Evolutionary conservation across 2,329 filamentous ascomycete genomes (phyloP).

Genomic region (Penicillium capsulatum): DNA sequence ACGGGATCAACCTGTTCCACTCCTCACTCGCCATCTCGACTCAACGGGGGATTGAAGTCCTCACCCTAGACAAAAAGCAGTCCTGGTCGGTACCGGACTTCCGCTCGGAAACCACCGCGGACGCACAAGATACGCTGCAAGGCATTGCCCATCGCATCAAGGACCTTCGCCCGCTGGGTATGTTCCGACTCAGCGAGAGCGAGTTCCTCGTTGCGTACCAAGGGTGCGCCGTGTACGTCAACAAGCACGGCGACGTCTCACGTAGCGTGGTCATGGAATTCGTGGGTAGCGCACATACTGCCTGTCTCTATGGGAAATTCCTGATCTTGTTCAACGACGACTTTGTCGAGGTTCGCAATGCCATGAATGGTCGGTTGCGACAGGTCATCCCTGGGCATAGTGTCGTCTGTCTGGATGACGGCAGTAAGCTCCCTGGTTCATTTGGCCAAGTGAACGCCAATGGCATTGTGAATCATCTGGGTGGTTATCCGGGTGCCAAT

Average conservation of each 20-base stretch:
- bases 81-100: constrained; percentile 90
- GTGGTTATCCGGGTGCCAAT: constrained; percentile 5
- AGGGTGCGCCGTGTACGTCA: constrained; percentile 94
- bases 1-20: constrained; percentile 92
- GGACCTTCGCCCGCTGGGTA: constrained; percentile 80
- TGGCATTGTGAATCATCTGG: constrained; percentile 11
- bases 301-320: constrained; percentile 87
- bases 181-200: constrained; percentile 90
- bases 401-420: constrained; percentile 85
- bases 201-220: constrained; percentile 94
- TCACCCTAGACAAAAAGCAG: constrained; percentile 95
- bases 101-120: constrained; percentile 57
- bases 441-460: constrained; percentile 42
- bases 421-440: constrained; percentile 42
- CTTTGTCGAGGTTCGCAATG: constrained; percentile 95
- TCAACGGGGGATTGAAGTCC: constrained; percentile 86
- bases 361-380: constrained; percentile 85
- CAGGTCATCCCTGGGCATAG: constrained; percentile 93
- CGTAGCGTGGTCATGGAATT: constrained; percentile 97
- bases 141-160: constrained; percentile 81
- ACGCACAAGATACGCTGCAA: constrained; percentile 59
- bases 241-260: constrained; percentile 94
- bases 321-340: constrained; percentile 91
- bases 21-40: constrained; percentile 89
- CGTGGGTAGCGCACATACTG: constrained; percentile 83